Conservation (phyloP, 2,329 filamentous ascomycete genomes). For the Microdochium trichocladiopsis region DNA sequence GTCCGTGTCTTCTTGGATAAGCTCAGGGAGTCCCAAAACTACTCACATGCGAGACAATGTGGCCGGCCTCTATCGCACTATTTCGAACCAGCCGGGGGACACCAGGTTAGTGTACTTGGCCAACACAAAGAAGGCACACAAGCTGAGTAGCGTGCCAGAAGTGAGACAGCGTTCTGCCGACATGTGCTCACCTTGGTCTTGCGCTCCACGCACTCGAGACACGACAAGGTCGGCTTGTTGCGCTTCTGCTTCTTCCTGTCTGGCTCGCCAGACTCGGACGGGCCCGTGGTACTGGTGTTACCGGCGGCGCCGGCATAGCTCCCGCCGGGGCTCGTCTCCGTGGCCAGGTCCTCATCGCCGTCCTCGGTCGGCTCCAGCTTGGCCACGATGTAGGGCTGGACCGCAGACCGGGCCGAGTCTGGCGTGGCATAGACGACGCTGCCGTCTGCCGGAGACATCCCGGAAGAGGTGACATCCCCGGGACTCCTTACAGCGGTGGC, state of each 20-base stretch:
- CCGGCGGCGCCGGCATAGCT: background rate
- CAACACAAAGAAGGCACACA: too few species aligned
- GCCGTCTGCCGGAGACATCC: background rate
- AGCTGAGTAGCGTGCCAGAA: too few species aligned
- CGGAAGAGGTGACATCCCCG: background rate
- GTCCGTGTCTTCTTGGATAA: too few species aligned
- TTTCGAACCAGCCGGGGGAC: background rate
- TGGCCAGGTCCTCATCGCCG: background rate
- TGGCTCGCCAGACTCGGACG: background rate
- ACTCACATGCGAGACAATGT: constrained; percentile 57
- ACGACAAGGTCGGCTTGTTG: constrained; percentile 77
- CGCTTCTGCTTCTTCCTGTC: constrained; percentile 68
- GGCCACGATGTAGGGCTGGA: background rate
- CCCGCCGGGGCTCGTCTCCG: background rate
- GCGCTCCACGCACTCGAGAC: constrained; percentile 72
- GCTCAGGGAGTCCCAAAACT: constrained; percentile 2
- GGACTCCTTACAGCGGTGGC: background rate
- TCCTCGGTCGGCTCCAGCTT: background rate
- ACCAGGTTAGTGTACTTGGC: background rate
- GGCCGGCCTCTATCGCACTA: constrained; percentile 72
- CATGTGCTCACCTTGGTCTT: constrained; percentile 63
- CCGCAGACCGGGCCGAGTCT: background rate
- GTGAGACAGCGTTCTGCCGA: too few species aligned
- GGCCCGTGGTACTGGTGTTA: background rate
- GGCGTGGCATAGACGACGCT: background rate